Conservation (phyloP, 1,284 basidiomycete genomes). For the Marasmius oreades region DNA sequence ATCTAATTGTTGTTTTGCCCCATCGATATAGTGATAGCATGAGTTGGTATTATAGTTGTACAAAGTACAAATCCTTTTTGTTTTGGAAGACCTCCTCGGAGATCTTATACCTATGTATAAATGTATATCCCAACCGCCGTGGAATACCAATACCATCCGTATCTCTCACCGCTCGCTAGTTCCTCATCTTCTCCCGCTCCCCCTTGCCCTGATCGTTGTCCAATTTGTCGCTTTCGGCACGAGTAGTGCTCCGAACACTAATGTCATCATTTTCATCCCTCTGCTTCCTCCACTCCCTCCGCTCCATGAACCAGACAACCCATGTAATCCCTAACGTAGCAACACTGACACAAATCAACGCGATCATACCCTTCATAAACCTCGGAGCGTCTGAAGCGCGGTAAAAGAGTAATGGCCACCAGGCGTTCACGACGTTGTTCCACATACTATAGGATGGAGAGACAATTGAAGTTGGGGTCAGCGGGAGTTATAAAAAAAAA, state of each 20-base stretch:
- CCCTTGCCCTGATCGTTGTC: neutral
- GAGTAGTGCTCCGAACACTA: no score
- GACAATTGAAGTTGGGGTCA: neutral
- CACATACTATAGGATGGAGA: slow-evolving; percentile 47
- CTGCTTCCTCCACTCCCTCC: slow-evolving; percentile 29
- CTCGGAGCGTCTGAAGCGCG: slow-evolving; percentile 62
- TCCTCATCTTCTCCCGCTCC: neutral
- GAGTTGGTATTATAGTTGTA: no score
- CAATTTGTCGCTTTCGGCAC: no score
- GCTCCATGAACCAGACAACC: slow-evolving; percentile 55
- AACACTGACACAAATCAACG: slow-evolving; percentile 56
- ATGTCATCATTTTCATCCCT: slow-evolving; percentile 1
- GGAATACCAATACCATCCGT: no score
- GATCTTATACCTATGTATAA: no score
- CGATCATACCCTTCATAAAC: slow-evolving; percentile 63
- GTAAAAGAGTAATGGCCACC: slow-evolving; percentile 70
- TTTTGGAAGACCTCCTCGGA: no score
- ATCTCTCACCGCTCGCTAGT: neutral
- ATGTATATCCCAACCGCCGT: no score
- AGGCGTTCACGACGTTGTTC: slow-evolving; percentile 68
- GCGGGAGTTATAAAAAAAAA: slow-evolving; percentile 3
- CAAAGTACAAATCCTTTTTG: no score
- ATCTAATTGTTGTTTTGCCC: no score
- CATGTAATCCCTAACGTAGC: slow-evolving; percentile 55
- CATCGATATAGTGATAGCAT: no score